A percentile compares a stretch with the other conserved stretches of the same genome.
These are phyloP conservation scores for Solanum pennellii DNA, from an alignment of 257 asterid species.

Conservation along the genomic window DNA sequence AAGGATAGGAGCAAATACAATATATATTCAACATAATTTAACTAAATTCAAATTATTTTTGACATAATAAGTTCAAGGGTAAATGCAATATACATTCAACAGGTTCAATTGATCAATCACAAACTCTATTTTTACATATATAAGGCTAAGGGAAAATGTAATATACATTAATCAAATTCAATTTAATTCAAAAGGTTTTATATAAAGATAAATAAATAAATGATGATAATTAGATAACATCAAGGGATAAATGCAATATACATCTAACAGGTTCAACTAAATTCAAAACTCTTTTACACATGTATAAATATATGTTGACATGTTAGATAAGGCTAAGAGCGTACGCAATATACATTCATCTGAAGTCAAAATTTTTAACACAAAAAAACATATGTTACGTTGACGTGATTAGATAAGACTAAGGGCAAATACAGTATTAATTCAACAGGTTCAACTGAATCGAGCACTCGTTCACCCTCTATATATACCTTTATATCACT, in stretches of 20 bases:
- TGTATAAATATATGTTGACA: too few species aligned
- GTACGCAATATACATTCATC: neutral
- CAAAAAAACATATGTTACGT: too few species aligned
- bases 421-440: neutral
- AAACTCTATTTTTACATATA: neutral
- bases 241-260: neutral
- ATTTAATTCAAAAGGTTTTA: neutral
- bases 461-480: neutral
- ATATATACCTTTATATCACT: neutral
- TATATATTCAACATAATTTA: neutral
- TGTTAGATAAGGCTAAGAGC: too few species aligned
- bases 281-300: neutral
- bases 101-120: neutral
- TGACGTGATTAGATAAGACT: neutral
- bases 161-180: neutral
- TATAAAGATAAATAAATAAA: too few species aligned
- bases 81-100: too few species aligned
- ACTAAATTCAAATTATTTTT: too few species aligned
- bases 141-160: neutral
- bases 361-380: neutral
- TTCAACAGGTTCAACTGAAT: neutral
- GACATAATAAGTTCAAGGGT: too few species aligned
- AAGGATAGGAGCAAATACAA: too few species aligned
- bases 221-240: neutral
- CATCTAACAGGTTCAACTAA: neutral